A percentile compares a stretch with the other conserved stretches of the same genome.
These are phyloP conservation scores for Apostasia ramifera DNA, from an alignment of 106 monocot species.

Conservation along the genomic window DNA sequence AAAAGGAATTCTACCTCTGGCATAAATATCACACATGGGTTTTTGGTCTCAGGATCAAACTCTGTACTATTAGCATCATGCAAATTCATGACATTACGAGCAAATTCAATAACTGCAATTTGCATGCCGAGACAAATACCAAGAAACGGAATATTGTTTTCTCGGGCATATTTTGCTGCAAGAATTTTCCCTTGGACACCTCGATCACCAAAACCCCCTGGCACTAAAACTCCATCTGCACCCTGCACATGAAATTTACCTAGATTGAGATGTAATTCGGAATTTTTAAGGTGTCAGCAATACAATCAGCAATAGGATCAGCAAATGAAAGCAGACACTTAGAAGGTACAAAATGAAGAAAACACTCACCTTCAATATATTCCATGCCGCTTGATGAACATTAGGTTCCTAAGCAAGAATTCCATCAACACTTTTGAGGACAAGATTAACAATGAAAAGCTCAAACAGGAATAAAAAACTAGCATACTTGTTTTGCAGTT, in stretches of 20 bases:
- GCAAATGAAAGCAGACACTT: too few species aligned
- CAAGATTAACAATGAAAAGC: slow-evolving; percentile 1
- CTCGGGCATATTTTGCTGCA: slow-evolving; percentile 90
- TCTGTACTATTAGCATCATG: slow-evolving; percentile 91
- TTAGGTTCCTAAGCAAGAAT: slow-evolving; percentile 52
- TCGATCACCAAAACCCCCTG: slow-evolving; percentile 95
- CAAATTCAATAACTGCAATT: slow-evolving; percentile 87
- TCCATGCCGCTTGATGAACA: slow-evolving; percentile 78
- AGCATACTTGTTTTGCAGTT: slow-evolving; percentile 27
- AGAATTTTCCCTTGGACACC: slow-evolving; percentile 93
- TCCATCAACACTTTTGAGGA: not conserved
- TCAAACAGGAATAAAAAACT: not conserved
- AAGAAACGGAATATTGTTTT: slow-evolving; percentile 86
- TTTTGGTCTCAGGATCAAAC: slow-evolving; percentile 58
- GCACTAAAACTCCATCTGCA: slow-evolving; percentile 81
- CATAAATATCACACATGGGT: slow-evolving; percentile 89
- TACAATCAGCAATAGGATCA: too few species aligned
- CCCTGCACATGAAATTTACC: slow-evolving; percentile 32
- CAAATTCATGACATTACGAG: slow-evolving; percentile 69
- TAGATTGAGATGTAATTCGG: not conserved
- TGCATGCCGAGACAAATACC: slow-evolving; percentile 99
- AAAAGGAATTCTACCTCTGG: slow-evolving; percentile 59
- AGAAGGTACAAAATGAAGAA: not conserved
- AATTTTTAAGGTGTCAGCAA: too few species aligned
- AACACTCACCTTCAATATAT: slow-evolving; percentile 45